phyloP scores from a whole-genome alignment of 2,329 filamentous ascomycete genomes.

The Sclerotinia minor region DNA sequence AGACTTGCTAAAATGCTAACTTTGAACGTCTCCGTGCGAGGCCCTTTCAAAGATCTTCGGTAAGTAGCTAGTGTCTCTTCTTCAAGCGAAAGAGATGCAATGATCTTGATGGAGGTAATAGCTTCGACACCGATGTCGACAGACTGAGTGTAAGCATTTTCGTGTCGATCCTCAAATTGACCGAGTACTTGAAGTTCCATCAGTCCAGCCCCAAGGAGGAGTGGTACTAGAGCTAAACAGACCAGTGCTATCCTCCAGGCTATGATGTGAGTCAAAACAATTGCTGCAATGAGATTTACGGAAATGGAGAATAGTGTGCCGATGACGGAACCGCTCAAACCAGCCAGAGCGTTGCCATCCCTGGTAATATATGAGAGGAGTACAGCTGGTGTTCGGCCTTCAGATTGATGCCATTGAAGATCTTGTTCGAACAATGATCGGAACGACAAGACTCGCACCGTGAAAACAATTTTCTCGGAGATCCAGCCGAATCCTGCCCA shows the following conservation, averaged over 20 bases:
- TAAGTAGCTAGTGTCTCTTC: constrained; percentile 56
- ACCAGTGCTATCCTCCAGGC: constrained; percentile 73
- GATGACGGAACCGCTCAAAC: constrained; percentile 68
- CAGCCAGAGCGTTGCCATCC: constrained; percentile 66
- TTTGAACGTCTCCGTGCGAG: constrained; percentile 55
- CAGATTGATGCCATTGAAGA: constrained; percentile 70
- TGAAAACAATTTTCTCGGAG: constrained; percentile 65
- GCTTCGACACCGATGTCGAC: constrained; percentile 61
- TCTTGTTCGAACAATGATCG: constrained; percentile 65
- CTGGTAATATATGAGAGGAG: constrained; percentile 69
- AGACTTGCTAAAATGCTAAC: constrained; percentile 49
- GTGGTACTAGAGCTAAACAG: constrained; percentile 45
- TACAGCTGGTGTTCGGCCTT: constrained; percentile 59
- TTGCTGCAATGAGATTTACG: constrained; percentile 67
- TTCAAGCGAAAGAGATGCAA: constrained; percentile 57
- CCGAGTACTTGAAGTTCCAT: constrained; percentile 61
- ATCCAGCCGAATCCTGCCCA: constrained; percentile 54
- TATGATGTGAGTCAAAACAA: constrained; percentile 68
- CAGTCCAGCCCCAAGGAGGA: constrained; percentile 59
- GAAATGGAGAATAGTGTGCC: constrained; percentile 67
- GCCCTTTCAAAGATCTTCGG: constrained; percentile 51
- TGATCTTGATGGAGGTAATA: constrained; percentile 64
- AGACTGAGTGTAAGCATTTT: constrained; percentile 63
- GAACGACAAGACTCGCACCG: constrained; percentile 53
- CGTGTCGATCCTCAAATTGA: constrained; percentile 62